These are phyloP conservation scores for Erodium moschatum DNA, from an alignment of 441 rosid species.

Conservation along the genomic window DNA sequence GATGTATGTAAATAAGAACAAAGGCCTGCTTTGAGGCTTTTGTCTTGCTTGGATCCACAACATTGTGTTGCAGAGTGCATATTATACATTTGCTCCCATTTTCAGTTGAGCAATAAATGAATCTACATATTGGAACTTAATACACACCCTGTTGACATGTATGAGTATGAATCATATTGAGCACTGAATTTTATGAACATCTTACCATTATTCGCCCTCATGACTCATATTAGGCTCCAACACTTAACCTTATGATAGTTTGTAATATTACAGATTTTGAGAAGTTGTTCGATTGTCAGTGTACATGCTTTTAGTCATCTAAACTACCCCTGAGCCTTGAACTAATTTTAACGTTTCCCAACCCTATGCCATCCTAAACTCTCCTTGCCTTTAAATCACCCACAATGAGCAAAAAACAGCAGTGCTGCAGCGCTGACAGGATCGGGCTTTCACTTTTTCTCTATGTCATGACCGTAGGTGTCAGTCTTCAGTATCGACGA, in stretches of 20 bases:
- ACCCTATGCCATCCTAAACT: too few species aligned
- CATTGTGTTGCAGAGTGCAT: slow-evolving; percentile 1
- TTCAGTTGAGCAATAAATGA: neutral
- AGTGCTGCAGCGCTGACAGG: too few species aligned
- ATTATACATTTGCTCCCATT: neutral
- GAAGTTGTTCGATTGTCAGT: neutral
- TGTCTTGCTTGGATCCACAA: slow-evolving; percentile 4
- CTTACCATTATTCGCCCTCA: neutral
- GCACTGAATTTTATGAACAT: neutral
- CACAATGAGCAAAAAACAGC: too few species aligned
- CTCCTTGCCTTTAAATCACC: too few species aligned
- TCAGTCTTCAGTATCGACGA: too few species aligned
- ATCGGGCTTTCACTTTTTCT: too few species aligned
- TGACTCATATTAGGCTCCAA: neutral
- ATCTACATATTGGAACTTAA: neutral
- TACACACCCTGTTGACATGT: neutral
- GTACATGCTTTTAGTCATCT: too few species aligned
- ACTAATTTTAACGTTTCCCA: too few species aligned
- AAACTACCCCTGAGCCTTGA: too few species aligned
- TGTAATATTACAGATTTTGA: neutral
- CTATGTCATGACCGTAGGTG: too few species aligned
- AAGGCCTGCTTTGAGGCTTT: slow-evolving; percentile 11
- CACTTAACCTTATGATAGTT: neutral
- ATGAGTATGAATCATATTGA: neutral
- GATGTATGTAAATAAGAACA: slow-evolving; percentile 26